Evolutionary conservation across 192 early-diverging fungal species (phyloP).

Genomic region (Anaeromyces robustus): DNA sequence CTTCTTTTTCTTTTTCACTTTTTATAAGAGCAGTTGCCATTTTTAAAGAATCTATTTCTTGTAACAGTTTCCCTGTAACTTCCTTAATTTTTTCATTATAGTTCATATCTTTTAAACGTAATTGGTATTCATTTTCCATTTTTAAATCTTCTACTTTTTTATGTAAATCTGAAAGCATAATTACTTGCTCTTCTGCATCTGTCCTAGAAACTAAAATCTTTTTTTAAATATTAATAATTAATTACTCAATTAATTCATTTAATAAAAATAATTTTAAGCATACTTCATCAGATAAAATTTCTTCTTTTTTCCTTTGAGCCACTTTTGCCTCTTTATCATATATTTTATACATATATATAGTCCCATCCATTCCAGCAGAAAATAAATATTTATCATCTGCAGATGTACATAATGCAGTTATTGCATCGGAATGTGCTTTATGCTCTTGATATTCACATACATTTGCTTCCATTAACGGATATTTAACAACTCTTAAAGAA

Average conservation of each 20-base stretch:
- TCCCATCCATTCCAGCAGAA: constrained; percentile 34
- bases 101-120: constrained; percentile 49
- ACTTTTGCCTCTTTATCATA: constrained; percentile 31
- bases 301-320: constrained; percentile 26
- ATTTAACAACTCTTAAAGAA: constrained; percentile 37
- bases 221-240: too few species aligned
- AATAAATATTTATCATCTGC: constrained; percentile 46
- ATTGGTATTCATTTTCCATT: constrained; percentile 53
- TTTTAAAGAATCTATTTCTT: constrained; percentile 45
- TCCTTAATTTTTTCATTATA: constrained; percentile 53
- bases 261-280: not conserved
- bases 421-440: constrained; percentile 28
- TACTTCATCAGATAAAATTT: constrained; percentile 42
- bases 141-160: constrained; percentile 46
- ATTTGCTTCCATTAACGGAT: constrained; percentile 16
- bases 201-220: constrained; percentile 45
- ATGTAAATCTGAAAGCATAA: constrained; percentile 35
- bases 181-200: constrained; percentile 41
- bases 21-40: constrained; percentile 36
- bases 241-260: too few species aligned
- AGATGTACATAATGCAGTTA: constrained; percentile 32
- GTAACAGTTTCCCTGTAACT: constrained; percentile 43
- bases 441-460: constrained; percentile 38
- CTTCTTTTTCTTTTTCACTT: constrained; percentile 50
- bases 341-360: constrained; percentile 36